Base-by-base conservation (phyloP, 768 basidiomycete genomes). In the Mycena indigotica region DNA sequence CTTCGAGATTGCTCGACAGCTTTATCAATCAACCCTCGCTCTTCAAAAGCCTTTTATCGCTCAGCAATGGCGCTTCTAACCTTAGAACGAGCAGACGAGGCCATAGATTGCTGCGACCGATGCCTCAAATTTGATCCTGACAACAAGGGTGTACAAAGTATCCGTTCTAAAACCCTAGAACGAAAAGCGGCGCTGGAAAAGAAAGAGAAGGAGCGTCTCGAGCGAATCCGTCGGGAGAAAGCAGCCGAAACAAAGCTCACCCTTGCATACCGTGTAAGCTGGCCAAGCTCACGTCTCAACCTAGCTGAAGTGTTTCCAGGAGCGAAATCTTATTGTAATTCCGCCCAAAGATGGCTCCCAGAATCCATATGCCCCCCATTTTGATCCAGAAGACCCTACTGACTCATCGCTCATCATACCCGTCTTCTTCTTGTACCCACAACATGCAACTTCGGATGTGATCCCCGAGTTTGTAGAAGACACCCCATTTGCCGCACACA, bases 391-490 rank as follows among this genome's bases (percentile, higher is more conserved):
- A 59, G 89, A 87, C 72, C 68, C 83, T 55, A 74, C 84, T 55
- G 62, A 79, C 63, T 69, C 71, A 59, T 86, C 85, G 0, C 80
- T 96, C 13, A 72, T 96, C 60, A 70, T 97, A 68, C 96, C 97
- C 2, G 87, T 89, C 39, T 92, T 97, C 77, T 89, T 98, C 73
- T 80, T 98, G 58, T 97, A 98, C 72, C 97, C 97, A 5, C 88
- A 93, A 69, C 80, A 94, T 62, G 84, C 87, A 12, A 93, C 85
- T 4, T 93, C 95, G 26, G 97, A 99, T 72, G 80, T 95, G 56
- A 89, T 98, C 62, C 79, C 89, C 15, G 81, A 87, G 50, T 98
- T 96, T 72, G 79, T 85, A 62, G 95, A 98, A 71, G 84, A 88
- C 61, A 88, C 91, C 2, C 82, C 92, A 2, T 94, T 98, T 70